A percentile compares a stretch with the other conserved stretches of the same genome.
These are phyloP conservation scores for Peronospora belbahrii DNA, from an alignment of 352 stramenopile species.

Conservation along the genomic window DNA sequence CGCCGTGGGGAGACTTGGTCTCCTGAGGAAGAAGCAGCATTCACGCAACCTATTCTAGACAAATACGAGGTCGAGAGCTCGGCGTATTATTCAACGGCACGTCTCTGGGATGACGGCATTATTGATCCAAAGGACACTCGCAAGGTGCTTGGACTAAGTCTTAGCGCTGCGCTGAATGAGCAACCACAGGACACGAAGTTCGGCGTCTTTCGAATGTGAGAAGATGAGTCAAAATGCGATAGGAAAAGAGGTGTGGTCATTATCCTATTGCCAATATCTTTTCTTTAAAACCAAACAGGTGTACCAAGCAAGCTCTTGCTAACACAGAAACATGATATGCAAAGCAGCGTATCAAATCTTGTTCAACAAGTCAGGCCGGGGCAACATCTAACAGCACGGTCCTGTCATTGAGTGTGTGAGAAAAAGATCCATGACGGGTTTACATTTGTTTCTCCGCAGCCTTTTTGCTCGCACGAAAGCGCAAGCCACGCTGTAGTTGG, in stretches of 20 bases:
- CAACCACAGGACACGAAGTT: constrained; percentile 85
- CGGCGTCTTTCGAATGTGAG: constrained; percentile 94
- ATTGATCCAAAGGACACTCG: constrained; percentile 94
- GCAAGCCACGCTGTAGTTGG: constrained; percentile 61
- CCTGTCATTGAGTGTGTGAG: too few species aligned
- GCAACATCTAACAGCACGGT: too few species aligned
- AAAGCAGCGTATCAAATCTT: constrained; percentile 6
- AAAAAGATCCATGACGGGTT: constrained; percentile 6
- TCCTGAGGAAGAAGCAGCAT: constrained; percentile 81
- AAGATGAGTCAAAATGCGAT: neutral
- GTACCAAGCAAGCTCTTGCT: constrained; percentile 12
- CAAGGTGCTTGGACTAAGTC: constrained; percentile 73
- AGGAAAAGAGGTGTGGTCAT: constrained; percentile 1
- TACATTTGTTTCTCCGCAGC: constrained; percentile 21
- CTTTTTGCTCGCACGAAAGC: constrained; percentile 32
- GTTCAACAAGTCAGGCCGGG: constrained; percentile 8
- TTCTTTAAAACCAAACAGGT: constrained; percentile 19
- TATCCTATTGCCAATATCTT: constrained; percentile 15
- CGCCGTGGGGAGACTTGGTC: constrained; percentile 57
- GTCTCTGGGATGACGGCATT: constrained; percentile 98
- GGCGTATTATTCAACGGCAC: constrained; percentile 92
- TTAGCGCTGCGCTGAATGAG: constrained; percentile 69
- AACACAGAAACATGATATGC: constrained; percentile 13
- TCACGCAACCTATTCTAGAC: constrained; percentile 93
- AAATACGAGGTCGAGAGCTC: constrained; percentile 94